These are phyloP conservation scores for Lactarius quietus DNA, from an alignment of 768 basidiomycete genomes.

Conservation along the genomic window DNA sequence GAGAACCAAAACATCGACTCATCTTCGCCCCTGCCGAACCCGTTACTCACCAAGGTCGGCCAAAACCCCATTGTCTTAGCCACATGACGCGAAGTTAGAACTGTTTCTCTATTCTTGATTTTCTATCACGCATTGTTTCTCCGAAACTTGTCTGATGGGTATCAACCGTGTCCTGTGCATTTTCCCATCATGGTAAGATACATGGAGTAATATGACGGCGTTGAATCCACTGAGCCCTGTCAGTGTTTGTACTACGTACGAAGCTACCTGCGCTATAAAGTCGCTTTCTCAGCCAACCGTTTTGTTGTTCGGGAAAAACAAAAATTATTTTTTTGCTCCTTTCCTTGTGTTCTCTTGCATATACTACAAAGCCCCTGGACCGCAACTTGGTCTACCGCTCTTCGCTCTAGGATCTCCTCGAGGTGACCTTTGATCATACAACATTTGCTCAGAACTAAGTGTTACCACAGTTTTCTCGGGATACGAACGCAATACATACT, in stretches of 20 bases:
- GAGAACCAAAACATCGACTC: not conserved
- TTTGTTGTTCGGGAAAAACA: not conserved
- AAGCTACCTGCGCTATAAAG: not conserved
- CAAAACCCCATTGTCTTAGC: too few species aligned
- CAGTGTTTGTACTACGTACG: not conserved
- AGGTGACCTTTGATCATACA: conserved; percentile 5
- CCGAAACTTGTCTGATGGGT: not conserved
- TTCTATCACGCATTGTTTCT: not conserved
- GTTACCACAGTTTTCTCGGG: conserved; percentile 37
- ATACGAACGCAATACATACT: conserved; percentile 38
- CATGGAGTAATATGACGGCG: not conserved
- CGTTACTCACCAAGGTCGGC: too few species aligned
- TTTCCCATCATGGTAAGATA: not conserved
- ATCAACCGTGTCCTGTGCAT: too few species aligned
- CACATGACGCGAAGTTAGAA: not conserved
- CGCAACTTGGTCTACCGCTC: conserved; percentile 43
- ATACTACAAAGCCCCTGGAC: conserved; percentile 30
- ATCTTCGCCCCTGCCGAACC: not conserved
- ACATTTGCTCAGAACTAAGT: not conserved
- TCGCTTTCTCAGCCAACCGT: not conserved
- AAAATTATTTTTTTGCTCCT: not conserved
- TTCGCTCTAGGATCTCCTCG: conserved; percentile 33
- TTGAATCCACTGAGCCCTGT: not conserved
- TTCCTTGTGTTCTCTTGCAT: not conserved
- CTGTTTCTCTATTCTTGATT: not conserved